These are phyloP conservation scores for Globisporangium iwayamae DNA, from an alignment of 352 stramenopile species.

Conservation along the genomic window DNA sequence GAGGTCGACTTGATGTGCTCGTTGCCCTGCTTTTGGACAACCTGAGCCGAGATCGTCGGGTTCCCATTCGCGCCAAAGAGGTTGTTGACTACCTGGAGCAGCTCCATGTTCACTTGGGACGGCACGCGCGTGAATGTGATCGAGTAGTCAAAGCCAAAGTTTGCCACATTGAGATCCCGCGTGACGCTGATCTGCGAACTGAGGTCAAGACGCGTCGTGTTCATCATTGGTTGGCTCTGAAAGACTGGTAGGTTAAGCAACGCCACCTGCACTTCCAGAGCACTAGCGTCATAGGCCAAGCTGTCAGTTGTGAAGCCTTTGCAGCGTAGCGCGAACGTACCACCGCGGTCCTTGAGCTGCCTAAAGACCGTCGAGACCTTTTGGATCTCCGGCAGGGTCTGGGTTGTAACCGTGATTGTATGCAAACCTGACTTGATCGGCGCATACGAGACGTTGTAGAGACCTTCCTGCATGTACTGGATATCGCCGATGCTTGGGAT, in stretches of 20 bases:
- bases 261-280: slow-evolving; percentile 54
- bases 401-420: slow-evolving; percentile 81
- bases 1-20: slow-evolving; percentile 75
- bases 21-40: slow-evolving; percentile 32
- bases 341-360: slow-evolving; percentile 58
- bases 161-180: slow-evolving; percentile 35
- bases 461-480: slow-evolving; percentile 55
- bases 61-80: slow-evolving; percentile 53
- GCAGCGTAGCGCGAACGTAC: slow-evolving; percentile 80
- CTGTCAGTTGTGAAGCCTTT: slow-evolving; percentile 51
- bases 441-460: slow-evolving; percentile 85
- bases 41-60: slow-evolving; percentile 24
- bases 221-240: slow-evolving; percentile 4
- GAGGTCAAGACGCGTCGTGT: neutral
- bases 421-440: slow-evolving; percentile 81
- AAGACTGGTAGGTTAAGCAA: slow-evolving; percentile 62
- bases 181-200: slow-evolving; percentile 45
- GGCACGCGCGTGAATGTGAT: slow-evolving; percentile 62
- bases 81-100: slow-evolving; percentile 54
- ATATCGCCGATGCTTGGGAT: slow-evolving; percentile 38
- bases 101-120: slow-evolving; percentile 27
- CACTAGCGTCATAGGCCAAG: slow-evolving; percentile 83
- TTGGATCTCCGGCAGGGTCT: slow-evolving; percentile 79
- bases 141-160: slow-evolving; percentile 71
- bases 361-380: slow-evolving; percentile 78